phyloP scores from a whole-genome alignment of 2,329 filamentous ascomycete species.

The Microsporum audouinii region DNA sequence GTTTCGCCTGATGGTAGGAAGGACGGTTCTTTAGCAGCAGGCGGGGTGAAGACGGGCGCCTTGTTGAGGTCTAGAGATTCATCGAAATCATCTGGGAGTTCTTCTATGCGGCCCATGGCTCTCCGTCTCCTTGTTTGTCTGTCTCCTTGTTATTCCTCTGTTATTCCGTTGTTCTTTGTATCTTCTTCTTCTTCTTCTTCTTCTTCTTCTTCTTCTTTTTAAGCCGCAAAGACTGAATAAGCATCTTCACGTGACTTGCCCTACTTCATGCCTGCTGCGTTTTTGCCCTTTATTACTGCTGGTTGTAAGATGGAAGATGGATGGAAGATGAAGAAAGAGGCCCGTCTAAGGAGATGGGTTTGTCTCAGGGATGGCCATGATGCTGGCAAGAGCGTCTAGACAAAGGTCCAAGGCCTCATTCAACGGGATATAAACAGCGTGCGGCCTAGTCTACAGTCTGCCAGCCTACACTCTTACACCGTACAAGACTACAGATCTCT shows the following conservation, averaged over 20 bases:
- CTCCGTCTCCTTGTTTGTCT: not conserved
- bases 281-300: not conserved
- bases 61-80: slow-evolving; percentile 36
- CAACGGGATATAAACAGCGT: not conserved
- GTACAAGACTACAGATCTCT: not conserved
- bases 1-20: slow-evolving; percentile 21
- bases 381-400: not conserved
- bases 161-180: not conserved
- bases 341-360: too few relatives aligned
- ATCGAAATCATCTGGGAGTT: slow-evolving; percentile 42
- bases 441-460: not conserved
- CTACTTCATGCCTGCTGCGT: not conserved
- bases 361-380: not conserved
- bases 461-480: not conserved
- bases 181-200: not conserved
- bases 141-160: not conserved
- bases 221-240: too few relatives aligned
- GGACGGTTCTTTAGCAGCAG: not conserved
- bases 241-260: too few relatives aligned
- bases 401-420: not conserved
- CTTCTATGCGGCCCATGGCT: slow-evolving; percentile 42
- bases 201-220: not conserved
- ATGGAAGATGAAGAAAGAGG: too few relatives aligned
- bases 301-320: too few relatives aligned
- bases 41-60: slow-evolving; percentile 9